A percentile compares a stretch with the other conserved stretches of the same genome.
phyloP scores from a whole-genome alignment of 768 basidiomycete genomes.

The Lactarius akahatsu region DNA sequence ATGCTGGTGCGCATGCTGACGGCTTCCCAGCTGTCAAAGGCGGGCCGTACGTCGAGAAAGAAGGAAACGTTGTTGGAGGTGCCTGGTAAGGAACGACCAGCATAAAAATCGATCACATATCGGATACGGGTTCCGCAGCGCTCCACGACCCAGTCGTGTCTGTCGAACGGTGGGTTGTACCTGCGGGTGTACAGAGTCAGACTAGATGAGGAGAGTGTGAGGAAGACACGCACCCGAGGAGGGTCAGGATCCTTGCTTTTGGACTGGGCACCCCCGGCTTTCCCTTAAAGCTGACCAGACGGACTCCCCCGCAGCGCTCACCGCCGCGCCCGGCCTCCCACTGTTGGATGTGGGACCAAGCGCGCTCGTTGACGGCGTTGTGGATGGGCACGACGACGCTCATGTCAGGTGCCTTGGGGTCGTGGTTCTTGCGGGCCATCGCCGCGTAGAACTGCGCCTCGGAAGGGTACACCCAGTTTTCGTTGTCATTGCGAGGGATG shows the following conservation, averaged over 20 bases:
- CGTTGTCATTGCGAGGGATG: conserved; percentile 71
- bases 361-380: conserved; percentile 92
- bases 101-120: conserved; percentile 99
- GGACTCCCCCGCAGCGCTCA: conserved; percentile 76
- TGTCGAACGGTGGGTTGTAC: conserved; percentile 92
- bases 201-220: neutral
- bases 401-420: conserved; percentile 88
- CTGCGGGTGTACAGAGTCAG: conserved; percentile 43
- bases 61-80: conserved; percentile 70
- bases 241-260: conserved; percentile 75
- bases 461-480: conserved; percentile 97
- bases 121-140: conserved; percentile 86
- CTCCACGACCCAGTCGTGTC: conserved; percentile 97
- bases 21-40: conserved; percentile 93
- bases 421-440: conserved; percentile 92
- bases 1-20: conserved; percentile 72
- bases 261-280: conserved; percentile 76
- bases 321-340: conserved; percentile 74
- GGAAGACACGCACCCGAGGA: conserved; percentile 70
- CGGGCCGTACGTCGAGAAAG: conserved; percentile 92
- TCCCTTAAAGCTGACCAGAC: conserved; percentile 89
- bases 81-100: conserved; percentile 57
- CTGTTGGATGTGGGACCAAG: conserved; percentile 50
- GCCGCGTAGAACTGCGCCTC: conserved; percentile 99
- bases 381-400: conserved; percentile 95